These are phyloP conservation scores for Guadua angustifolia DNA, from an alignment of 176 grass and related monocot species.

Conservation along the genomic window DNA sequence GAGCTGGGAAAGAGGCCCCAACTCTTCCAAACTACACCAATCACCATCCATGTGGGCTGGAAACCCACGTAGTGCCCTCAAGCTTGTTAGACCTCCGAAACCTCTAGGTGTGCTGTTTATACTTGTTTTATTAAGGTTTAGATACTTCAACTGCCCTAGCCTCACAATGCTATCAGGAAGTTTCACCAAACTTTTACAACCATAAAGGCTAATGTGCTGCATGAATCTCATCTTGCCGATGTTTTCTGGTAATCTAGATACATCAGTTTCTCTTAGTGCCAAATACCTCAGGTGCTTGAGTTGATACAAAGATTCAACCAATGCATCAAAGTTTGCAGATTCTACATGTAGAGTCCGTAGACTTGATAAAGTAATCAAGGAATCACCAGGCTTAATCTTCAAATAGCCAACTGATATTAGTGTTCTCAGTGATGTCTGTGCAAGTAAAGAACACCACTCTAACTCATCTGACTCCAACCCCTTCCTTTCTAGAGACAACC, in stretches of 20 bases:
- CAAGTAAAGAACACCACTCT: no score
- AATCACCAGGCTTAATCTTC: background rate
- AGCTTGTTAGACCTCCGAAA: background rate
- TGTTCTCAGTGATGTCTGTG: background rate
- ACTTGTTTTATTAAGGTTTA: background rate
- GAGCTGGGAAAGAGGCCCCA: no score
- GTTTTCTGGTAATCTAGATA: background rate
- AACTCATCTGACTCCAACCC: background rate
- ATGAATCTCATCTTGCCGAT: background rate
- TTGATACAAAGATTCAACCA: background rate
- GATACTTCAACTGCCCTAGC: background rate
- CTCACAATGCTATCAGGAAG: conserved; percentile 16
- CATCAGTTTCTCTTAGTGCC: background rate
- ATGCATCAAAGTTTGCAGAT: background rate
- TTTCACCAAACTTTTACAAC: background rate
- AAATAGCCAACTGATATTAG: background rate
- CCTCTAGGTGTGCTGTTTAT: background rate
- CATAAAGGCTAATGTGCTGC: background rate
- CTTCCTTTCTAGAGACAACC: background rate
- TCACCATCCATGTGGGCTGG: no score
- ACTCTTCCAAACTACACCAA: no score
- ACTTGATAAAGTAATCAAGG: background rate
- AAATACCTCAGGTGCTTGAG: background rate
- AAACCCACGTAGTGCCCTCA: background rate
- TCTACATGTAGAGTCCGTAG: background rate